phyloP scores from a whole-genome alignment of 176 grass and related monocot genomes.

The Triticum dicoccoides region DNA sequence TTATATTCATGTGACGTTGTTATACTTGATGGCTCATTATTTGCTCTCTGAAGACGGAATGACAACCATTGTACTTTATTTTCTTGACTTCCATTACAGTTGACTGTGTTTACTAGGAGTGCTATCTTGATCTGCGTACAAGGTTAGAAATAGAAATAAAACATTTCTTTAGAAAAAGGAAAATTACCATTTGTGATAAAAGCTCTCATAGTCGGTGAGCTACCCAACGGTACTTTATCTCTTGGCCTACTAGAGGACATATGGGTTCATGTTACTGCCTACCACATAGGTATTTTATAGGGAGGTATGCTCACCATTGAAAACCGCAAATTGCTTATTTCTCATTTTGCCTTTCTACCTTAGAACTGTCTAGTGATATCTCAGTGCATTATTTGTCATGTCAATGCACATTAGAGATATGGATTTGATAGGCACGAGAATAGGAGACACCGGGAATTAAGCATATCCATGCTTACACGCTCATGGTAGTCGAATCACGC shows the following conservation, averaged over 20 bases:
- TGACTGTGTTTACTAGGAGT: not conserved
- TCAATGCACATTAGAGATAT: not conserved
- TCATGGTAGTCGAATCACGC: too few relatives aligned
- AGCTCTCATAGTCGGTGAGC: not conserved
- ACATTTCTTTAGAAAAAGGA: too few relatives aligned
- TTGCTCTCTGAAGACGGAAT: too few relatives aligned
- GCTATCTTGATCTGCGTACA: not conserved
- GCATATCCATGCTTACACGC: too few relatives aligned
- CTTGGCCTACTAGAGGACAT: not conserved
- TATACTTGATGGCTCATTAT: too few relatives aligned
- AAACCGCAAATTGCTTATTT: not conserved
- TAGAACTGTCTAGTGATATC: not conserved
- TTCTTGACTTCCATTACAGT: not conserved
- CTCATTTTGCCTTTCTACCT: not conserved
- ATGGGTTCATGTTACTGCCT: not conserved
- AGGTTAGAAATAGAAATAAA: not conserved
- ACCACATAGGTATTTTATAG: not conserved
- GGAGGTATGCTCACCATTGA: not conserved
- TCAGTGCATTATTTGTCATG: not conserved
- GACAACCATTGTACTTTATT: not conserved
- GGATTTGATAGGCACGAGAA: not conserved
- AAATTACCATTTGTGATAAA: too few relatives aligned
- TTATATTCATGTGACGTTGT: too few relatives aligned
- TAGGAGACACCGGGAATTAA: not conserved
- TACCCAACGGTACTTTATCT: not conserved